These are phyloP conservation scores for Leishmania gerbilli DNA, from an alignment of 208 protist genomes.

Conservation along the genomic window DNA sequence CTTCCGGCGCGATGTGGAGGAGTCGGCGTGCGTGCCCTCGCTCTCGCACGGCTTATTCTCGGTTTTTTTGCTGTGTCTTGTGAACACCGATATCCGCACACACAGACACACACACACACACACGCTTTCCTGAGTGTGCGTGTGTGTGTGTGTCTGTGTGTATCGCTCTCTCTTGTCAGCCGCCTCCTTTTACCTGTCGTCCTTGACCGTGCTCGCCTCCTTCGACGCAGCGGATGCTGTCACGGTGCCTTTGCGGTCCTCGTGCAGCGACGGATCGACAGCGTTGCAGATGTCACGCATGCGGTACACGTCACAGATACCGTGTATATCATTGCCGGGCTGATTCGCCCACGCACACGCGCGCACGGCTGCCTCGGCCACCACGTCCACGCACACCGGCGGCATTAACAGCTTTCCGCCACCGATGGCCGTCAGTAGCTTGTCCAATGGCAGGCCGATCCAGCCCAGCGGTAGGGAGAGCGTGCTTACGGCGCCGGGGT, in stretches of 20 bases:
- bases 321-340: slow-evolving; percentile 31
- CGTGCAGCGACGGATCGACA: neutral
- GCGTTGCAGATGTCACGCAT: slow-evolving; percentile 65
- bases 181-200: neutral
- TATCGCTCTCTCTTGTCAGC: neutral
- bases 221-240: neutral
- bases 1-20: neutral
- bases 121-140: too few relatives aligned
- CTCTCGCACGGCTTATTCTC: neutral
- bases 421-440: slow-evolving; percentile 49
- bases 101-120: neutral
- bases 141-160: too few relatives aligned
- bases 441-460: slow-evolving; percentile 64
- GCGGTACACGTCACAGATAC: slow-evolving; percentile 58
- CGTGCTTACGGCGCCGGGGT: slow-evolving; percentile 32
- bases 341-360: slow-evolving; percentile 47
- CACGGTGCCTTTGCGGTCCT: neutral
- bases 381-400: slow-evolving; percentile 62
- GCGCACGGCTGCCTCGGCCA: slow-evolving; percentile 72
- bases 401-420: slow-evolving; percentile 60
- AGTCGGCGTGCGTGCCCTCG: neutral
- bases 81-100: neutral
- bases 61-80: neutral
- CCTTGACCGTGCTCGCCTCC: neutral
- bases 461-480: slow-evolving; percentile 65